phyloP scores from a whole-genome alignment of 1,284 basidiomycete genomes.

The Psilocybe mexicana region DNA sequence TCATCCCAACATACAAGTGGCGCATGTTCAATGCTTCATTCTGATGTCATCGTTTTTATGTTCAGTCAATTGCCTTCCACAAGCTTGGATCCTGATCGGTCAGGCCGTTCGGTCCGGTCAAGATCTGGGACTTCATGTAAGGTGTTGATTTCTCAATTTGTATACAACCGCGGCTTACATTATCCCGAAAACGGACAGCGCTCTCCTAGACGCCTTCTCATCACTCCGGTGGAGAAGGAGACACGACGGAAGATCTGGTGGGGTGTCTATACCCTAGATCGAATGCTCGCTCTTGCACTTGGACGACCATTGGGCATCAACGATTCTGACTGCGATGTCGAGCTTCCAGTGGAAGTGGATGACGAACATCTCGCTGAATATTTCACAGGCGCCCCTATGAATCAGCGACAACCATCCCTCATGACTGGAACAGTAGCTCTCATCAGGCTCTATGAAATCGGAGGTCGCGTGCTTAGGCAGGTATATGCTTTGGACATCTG shows the following conservation, averaged over 20 bases:
- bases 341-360: slow-evolving; percentile 78
- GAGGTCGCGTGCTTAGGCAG: slow-evolving; percentile 77
- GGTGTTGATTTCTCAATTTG: slow-evolving; percentile 27
- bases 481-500: slow-evolving; percentile 79
- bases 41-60: slow-evolving; percentile 88
- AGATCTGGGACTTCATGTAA: slow-evolving; percentile 86
- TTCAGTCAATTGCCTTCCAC: slow-evolving; percentile 86
- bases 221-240: slow-evolving; percentile 80
- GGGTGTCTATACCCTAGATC: slow-evolving; percentile 85
- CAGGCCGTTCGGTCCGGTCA: slow-evolving; percentile 86
- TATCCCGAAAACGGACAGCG: slow-evolving; percentile 49
- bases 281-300: slow-evolving; percentile 85
- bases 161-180: slow-evolving; percentile 7
- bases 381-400: slow-evolving; percentile 60
- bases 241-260: slow-evolving; percentile 89
- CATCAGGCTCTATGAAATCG: slow-evolving; percentile 79
- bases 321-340: slow-evolving; percentile 80
- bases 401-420: slow-evolving; percentile 58
- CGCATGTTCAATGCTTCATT: slow-evolving; percentile 87
- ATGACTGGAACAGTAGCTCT: slow-evolving; percentile 83
- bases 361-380: slow-evolving; percentile 76
- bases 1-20: slow-evolving; percentile 75
- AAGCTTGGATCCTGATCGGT: slow-evolving; percentile 87
- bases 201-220: slow-evolving; percentile 70
- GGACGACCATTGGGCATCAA: slow-evolving; percentile 81